phyloP scores from a whole-genome alignment of 2,329 filamentous ascomycete genomes.

The Beauveria brongniartii region DNA sequence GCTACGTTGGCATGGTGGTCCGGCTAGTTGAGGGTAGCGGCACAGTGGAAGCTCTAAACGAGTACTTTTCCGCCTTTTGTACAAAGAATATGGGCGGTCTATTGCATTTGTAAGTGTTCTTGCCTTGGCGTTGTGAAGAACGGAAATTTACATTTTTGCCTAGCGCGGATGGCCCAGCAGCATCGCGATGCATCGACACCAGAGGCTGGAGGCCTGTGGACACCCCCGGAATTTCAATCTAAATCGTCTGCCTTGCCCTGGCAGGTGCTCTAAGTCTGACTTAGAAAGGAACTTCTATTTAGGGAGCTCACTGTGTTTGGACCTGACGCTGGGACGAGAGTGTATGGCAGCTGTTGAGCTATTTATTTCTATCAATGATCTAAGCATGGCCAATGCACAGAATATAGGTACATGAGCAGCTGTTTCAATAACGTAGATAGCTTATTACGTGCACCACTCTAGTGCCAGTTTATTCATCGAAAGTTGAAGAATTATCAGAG shows the following conservation, averaged over 20 bases:
- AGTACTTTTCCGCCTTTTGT: conserved; percentile 70
- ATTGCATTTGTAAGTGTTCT: conserved; percentile 19
- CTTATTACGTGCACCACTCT: no score
- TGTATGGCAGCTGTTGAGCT: background rate
- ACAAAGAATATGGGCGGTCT: conserved; percentile 46
- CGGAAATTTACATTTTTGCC: background rate
- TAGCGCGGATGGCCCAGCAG: background rate
- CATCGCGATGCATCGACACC: background rate
- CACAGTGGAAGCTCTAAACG: conserved; percentile 74
- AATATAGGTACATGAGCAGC: no score
- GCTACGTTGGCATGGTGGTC: conserved; percentile 73
- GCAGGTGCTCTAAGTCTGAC: background rate
- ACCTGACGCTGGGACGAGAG: background rate
- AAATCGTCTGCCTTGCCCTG: background rate
- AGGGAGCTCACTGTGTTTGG: no score
- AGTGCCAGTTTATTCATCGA: no score
- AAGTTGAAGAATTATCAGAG: no score
- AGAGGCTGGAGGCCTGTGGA: background rate
- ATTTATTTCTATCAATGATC: no score
- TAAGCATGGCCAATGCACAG: no score
- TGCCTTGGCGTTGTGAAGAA: background rate
- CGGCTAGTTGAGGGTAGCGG: conserved; percentile 66
- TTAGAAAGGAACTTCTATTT: no score
- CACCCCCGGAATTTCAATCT: background rate
- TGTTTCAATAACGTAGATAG: no score